A percentile compares a stretch with the other conserved stretches of the same genome.
These are phyloP conservation scores for Neoboletus brunneissimus DNA, from an alignment of 768 basidiomycete genomes.

Conservation along the genomic window DNA sequence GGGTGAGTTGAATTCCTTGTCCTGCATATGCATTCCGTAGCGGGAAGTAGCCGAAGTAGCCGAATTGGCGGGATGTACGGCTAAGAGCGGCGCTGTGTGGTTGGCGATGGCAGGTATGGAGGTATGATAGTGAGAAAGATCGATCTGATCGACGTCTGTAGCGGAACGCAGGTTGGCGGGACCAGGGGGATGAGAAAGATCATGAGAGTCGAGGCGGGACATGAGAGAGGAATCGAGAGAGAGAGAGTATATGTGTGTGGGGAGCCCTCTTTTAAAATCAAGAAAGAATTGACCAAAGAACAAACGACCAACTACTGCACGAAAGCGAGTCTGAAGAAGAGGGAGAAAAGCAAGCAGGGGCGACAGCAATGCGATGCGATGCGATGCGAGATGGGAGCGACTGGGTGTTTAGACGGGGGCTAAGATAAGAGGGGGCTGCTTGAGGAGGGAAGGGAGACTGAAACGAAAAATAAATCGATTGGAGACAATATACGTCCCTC, in stretches of 20 bases:
- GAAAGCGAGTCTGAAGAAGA: constrained; percentile 27
- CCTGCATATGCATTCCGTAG: constrained; percentile 35
- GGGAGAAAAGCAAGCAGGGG: constrained; percentile 16
- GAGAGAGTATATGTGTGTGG: constrained; percentile 2
- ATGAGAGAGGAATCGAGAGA: constrained; percentile 27
- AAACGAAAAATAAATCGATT: constrained; percentile 28
- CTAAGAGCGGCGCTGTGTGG: constrained; percentile 6
- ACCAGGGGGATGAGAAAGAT: constrained; percentile 38
- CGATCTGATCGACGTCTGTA: constrained; percentile 31
- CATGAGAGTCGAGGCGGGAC: constrained; percentile 44
- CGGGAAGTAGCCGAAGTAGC: constrained; percentile 32
- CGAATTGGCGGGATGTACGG: constrained; percentile 17
- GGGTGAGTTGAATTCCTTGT: constrained; percentile 36
- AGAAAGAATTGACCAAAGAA: constrained; percentile 25
- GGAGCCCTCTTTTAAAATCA: constrained; percentile 23
- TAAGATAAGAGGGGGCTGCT: constrained; percentile 29
- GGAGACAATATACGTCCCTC: constrained; percentile 26
- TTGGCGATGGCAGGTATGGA: constrained; percentile 5
- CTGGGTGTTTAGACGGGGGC: constrained; percentile 29
- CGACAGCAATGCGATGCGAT: constrained; percentile 37
- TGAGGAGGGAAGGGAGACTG: constrained; percentile 13
- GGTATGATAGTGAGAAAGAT: constrained; percentile 13
- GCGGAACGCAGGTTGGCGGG: constrained; percentile 26
- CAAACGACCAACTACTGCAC: constrained; percentile 30
- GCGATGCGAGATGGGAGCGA: constrained; percentile 25